Base-by-base conservation (phyloP, 1,284 basidiomycete genomes). In the Peniophora sp. region DNA sequence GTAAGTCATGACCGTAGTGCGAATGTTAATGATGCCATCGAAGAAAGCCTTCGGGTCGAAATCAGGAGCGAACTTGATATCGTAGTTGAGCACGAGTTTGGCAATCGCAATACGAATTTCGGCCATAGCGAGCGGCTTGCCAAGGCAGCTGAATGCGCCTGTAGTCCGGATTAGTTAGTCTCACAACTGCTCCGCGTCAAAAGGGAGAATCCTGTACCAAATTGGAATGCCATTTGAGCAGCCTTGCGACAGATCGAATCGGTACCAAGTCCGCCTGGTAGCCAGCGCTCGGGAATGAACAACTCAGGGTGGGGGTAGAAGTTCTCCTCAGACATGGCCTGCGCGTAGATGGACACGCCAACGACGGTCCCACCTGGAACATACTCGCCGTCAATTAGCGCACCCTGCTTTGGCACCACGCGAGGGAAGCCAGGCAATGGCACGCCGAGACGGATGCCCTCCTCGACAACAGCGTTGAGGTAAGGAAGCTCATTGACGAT, bases 391-490 rank as follows among this genome's bases (percentile, higher is more conserved):
- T 49, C 48, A 16, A 58, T 47, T 19, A 23, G 23, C 1, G 45
- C 45, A 24, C 56, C 56, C 3, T 41, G 47, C 9, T 34, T 11
- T 14, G 55, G 50, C 10, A 55, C 53, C 17, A 56, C 35, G 14
- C 56, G 52, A 10, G 55, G 56, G 44, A 43, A 55, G 50, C 27
- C 50, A 52, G 14, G 23, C 45, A 58, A 56, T 2, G 56, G 55
- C 2, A 51, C 48, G 3, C 55, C 52, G 3, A 58, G 53, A 23
- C 56, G 55, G 1, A 58, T 36, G 8, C 52, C 17, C 38, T 59
- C 58, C 12, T 51, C 51, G n/a, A 57, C 50, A 5, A 56, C 50
- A 8, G 53, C 58, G 24, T 56, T 54, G 39, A 59, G 53, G 25
- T 49, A 53, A 3, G 54, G 48, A 5, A 57, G 45, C 34, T 39